Conservation (phyloP, 1,284 basidiomycete genomes). For the Heimioporus retisporus region DNA sequence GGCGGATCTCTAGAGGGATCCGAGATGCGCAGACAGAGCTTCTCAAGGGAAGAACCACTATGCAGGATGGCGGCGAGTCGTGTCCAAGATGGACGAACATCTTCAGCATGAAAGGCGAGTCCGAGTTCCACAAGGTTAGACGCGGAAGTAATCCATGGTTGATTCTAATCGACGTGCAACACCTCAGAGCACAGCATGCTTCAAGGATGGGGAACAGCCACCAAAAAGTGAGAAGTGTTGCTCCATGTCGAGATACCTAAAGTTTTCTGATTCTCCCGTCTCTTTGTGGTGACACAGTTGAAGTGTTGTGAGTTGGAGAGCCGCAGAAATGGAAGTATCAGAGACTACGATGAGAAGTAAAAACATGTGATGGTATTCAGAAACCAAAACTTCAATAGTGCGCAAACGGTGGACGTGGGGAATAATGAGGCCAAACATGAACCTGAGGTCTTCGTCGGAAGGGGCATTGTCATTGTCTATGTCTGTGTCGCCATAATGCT, state of each 20-base stretch:
- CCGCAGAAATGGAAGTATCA: slow-evolving; percentile 46
- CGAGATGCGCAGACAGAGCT: slow-evolving; percentile 60
- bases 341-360: slow-evolving; percentile 54
- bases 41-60: slow-evolving; percentile 59
- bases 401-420: slow-evolving; percentile 66
- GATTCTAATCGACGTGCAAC: slow-evolving; percentile 73
- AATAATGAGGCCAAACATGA: slow-evolving; percentile 59
- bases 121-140: slow-evolving; percentile 57
- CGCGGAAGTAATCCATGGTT: slow-evolving; percentile 51
- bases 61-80: slow-evolving; percentile 60
- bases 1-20: slow-evolving; percentile 57
- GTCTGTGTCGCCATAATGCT: slow-evolving; percentile 22
- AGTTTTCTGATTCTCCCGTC: slow-evolving; percentile 41
- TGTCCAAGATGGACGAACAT: slow-evolving; percentile 65
- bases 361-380: slow-evolving; percentile 58
- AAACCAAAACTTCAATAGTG: slow-evolving; percentile 55
- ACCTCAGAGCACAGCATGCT: slow-evolving; percentile 63
- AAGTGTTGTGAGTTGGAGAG: slow-evolving; percentile 62
- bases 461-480: background rate
- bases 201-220: slow-evolving; percentile 63
- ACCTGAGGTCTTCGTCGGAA: slow-evolving; percentile 41
- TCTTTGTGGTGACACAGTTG: slow-evolving; percentile 62
- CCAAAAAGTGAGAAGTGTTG: slow-evolving; percentile 59
- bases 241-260: slow-evolving; percentile 50
- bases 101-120: slow-evolving; percentile 65